These are phyloP conservation scores for Lotus japonicus DNA, from an alignment of 306 rosid genomes.

Conservation along the genomic window DNA sequence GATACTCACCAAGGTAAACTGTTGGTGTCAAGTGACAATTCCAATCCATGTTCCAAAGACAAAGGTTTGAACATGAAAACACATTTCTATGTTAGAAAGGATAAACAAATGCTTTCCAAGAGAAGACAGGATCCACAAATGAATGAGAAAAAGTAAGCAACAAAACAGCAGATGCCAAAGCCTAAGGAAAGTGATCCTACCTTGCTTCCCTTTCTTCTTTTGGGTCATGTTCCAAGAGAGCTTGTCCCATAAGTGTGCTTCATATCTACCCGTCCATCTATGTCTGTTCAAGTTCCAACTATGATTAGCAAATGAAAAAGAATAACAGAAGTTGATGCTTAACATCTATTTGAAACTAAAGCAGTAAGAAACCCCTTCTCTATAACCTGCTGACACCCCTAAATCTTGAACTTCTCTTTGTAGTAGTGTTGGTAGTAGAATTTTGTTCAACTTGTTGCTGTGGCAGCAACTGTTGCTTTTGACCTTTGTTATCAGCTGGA, in stretches of 20 bases:
- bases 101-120: neutral
- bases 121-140: neutral
- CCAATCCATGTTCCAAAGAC: slow-evolving; percentile 20
- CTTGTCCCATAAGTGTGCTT: slow-evolving; percentile 86
- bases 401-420: slow-evolving; percentile 63
- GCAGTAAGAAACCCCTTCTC: neutral
- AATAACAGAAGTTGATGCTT: neutral
- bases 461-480: slow-evolving; percentile 10
- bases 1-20: slow-evolving; percentile 64
- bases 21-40: slow-evolving; percentile 10
- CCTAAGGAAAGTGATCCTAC: neutral
- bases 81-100: neutral
- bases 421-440: slow-evolving; percentile 33
- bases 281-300: slow-evolving; percentile 36
- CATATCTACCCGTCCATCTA: slow-evolving; percentile 73
- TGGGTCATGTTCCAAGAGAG: slow-evolving; percentile 77
- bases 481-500: slow-evolving; percentile 11
- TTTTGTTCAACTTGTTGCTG: slow-evolving; percentile 31
- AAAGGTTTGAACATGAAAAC: neutral
- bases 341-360: neutral
- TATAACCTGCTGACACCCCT: slow-evolving; percentile 66
- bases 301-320: slow-evolving; percentile 9
- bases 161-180: neutral
- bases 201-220: slow-evolving; percentile 88
- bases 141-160: neutral